phyloP scores from a whole-genome alignment of 805 yeast genomes.

The Candida vartiovaarae region DNA sequence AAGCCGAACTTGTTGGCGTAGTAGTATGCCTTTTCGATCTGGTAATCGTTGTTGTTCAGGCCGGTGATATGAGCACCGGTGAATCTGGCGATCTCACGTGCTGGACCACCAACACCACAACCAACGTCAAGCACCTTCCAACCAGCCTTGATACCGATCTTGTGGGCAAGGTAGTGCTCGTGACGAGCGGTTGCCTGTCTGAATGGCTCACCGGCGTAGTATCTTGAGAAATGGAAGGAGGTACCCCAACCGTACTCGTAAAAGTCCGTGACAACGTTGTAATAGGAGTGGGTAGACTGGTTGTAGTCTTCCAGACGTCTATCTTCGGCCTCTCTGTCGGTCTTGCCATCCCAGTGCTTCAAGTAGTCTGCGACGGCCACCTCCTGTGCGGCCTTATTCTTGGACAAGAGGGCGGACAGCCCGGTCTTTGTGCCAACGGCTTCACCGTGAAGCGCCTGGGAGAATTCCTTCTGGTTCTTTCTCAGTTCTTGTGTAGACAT shows the following conservation, averaged over 20 bases:
- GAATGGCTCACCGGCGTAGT: slow-evolving; percentile 89
- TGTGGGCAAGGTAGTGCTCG: slow-evolving; percentile 88
- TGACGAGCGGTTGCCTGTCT: slow-evolving; percentile 94
- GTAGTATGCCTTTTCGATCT: slow-evolving; percentile 82
- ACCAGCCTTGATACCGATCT: slow-evolving; percentile 70
- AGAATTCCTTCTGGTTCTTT: slow-evolving; percentile 46
- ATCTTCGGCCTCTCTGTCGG: slow-evolving; percentile 62
- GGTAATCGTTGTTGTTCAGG: slow-evolving; percentile 94
- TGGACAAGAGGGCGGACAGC: slow-evolving; percentile 65
- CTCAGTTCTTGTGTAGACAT: slow-evolving; percentile 1
- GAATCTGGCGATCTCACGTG: slow-evolving; percentile 90
- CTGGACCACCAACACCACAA: slow-evolving; percentile 99
- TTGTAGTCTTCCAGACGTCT: slow-evolving; percentile 79
- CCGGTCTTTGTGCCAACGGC: slow-evolving; percentile 60
- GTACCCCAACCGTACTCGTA: slow-evolving; percentile 99
- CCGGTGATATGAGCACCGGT: slow-evolving; percentile 85
- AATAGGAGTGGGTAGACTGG: slow-evolving; percentile 87
- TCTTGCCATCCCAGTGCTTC: slow-evolving; percentile 96
- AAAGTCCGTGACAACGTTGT: slow-evolving; percentile 94
- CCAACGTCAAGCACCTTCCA: slow-evolving; percentile 96
- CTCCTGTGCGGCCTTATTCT: slow-evolving; percentile 71
- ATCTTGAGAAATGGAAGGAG: slow-evolving; percentile 94
- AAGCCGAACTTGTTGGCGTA: slow-evolving; percentile 64
- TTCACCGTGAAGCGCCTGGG: slow-evolving; percentile 82
- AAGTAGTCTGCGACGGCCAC: slow-evolving; percentile 86